phyloP scores from a whole-genome alignment of 2,329 filamentous ascomycete species.

The Pseudogymnoascus sp. region DNA sequence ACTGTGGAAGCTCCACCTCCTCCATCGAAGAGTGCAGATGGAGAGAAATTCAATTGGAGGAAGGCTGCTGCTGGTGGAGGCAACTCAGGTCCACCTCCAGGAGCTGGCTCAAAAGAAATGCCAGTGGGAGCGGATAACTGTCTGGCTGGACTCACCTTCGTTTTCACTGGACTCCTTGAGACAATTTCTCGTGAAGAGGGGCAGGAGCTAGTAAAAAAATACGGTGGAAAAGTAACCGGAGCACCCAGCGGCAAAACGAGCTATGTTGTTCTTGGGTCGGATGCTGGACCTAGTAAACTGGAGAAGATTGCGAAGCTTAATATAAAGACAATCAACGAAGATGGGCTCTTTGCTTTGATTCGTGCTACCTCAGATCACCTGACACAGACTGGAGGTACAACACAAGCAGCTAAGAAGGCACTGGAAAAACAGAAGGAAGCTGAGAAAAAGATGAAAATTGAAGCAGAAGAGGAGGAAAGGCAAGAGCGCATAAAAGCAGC shows the following conservation, averaged over 20 bases:
- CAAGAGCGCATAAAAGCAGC: conserved; percentile 59
- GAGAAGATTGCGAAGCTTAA: conserved; percentile 71
- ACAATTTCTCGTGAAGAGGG: conserved; percentile 78
- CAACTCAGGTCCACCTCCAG: conserved; percentile 56
- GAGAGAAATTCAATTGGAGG: conserved; percentile 71
- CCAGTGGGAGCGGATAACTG: conserved; percentile 84
- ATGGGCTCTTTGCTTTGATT: conserved; percentile 84
- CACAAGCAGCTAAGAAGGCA: conserved; percentile 78
- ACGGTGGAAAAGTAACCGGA: conserved; percentile 82
- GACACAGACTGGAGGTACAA: conserved; percentile 78
- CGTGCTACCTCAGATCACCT: conserved; percentile 44
- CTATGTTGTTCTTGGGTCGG: conserved; percentile 83
- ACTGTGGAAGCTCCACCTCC: conserved; percentile 77
- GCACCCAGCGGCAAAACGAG: conserved; percentile 88
- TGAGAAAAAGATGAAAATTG: conserved; percentile 70
- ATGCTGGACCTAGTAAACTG: conserved; percentile 90
- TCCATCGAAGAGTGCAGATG: conserved; percentile 58
- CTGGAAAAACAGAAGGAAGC: conserved; percentile 80
- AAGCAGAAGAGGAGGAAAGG: conserved; percentile 77
- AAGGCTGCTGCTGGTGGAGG: conserved; percentile 50
- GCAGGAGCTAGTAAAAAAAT: conserved; percentile 78
- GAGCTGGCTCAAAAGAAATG: conserved; percentile 59
- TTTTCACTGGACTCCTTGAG: conserved; percentile 85
- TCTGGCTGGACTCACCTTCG: conserved; percentile 80
- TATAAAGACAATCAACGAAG: conserved; percentile 89